Evolutionary conservation across 495 filamentous ascomycete genomes (phyloP).

Genomic region (Penicillium maclennaniae): DNA sequence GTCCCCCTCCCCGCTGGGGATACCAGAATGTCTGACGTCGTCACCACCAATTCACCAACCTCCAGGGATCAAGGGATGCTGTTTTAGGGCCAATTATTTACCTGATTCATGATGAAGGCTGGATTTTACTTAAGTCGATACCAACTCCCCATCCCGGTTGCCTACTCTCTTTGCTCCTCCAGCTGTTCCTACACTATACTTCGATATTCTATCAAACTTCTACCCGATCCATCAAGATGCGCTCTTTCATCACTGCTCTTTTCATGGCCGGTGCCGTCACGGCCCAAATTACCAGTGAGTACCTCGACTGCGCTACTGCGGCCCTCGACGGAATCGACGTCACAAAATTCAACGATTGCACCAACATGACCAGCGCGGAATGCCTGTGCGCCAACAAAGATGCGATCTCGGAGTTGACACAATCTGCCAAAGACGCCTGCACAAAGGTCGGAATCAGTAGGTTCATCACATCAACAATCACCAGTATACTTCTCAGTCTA

Average conservation of each 20-base stretch:
- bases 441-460: slow-evolving; percentile 13
- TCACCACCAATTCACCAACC: neutral
- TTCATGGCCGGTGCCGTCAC: slow-evolving; percentile 15
- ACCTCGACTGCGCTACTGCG: slow-evolving; percentile 14
- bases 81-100: slow-evolving; percentile 6
- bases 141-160: neutral
- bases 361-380: slow-evolving; percentile 6
- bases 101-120: slow-evolving; percentile 4
- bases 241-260: slow-evolving; percentile 18
- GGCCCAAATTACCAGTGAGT: slow-evolving; percentile 6
- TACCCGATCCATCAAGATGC: slow-evolving; percentile 13
- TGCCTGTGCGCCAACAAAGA: slow-evolving; percentile 24
- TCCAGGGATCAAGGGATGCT: slow-evolving; percentile 21
- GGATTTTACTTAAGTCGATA: slow-evolving; percentile 16
- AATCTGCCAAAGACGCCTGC: slow-evolving; percentile 7
- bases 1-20: neutral
- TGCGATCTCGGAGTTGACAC: slow-evolving; percentile 1
- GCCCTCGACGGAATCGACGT: slow-evolving; percentile 1
- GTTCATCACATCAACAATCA: neutral
- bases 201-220: no score
- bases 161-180: slow-evolving; percentile 1
- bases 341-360: slow-evolving; percentile 9
- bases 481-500: neutral
- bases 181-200: no score
- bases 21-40: slow-evolving; percentile 23